Evolutionary conservation across 2,329 filamentous ascomycete species (phyloP), one percentile per base, ranked within the genome.

Genomic region (Diaporthe sp.): DNA sequence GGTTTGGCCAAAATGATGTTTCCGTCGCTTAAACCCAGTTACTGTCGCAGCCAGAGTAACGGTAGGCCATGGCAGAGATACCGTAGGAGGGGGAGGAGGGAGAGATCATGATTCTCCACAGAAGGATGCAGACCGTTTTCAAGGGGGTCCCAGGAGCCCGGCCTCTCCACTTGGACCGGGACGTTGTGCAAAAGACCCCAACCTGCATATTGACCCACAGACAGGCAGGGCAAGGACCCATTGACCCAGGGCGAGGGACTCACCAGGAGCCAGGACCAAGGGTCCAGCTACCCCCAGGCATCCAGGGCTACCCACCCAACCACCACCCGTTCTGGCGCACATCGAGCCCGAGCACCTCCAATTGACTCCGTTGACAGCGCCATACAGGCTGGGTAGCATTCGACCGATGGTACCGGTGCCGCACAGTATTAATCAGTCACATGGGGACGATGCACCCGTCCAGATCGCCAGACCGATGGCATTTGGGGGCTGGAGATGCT

Each of bases 401-500:
- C 46, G n/a, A 39, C 13, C 34, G 49, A 39, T 42, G 65, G 10
- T 28, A 55, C 19, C 65, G 46, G 34, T 39, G 49, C 49, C 22
- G 61, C 42, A 65, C 25, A 34, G 61, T 49, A 65, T 46, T 25
- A 25, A 39, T 42, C 57, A 42, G 49, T 67, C 42, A 34, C 28
- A 49, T 49, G 61, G 42, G 42, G 31, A 42, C 25, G 61, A 49
- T 67, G 61, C 61, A 67, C 19, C 28, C 61, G 42, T 67, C 61
- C 61, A 44, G 61, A 67, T 67, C 42, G 65, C 28, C 37, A 51
- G 46, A 53, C 49, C 13, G 46, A 55, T 55, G 31, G 65, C 65
- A 70, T 42, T 55, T 53, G 65, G 34, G 65, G 58, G 31, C 31
- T 70, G 28, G n/a, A 70, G 65, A 70, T 70, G 42, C 28, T 70